Evolutionary conservation across 371 early-diverging fungal species (phyloP), one percentile per base, ranked within the genome.

Genomic region (Lichtheimia corymbifera): DNA sequence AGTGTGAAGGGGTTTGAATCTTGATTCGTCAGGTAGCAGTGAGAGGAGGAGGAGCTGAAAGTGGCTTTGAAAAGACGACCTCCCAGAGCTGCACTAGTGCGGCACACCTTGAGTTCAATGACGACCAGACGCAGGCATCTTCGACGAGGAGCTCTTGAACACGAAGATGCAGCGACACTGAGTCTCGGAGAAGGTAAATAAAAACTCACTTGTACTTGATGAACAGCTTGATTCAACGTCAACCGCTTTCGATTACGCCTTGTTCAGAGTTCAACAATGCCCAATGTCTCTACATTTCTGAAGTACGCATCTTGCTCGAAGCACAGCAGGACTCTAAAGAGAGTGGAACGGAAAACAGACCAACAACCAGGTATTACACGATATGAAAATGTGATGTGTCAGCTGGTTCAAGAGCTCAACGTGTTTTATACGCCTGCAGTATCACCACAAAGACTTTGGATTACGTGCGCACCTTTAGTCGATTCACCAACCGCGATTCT

Each of bases 281-380:
- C 24, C 91, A 91, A 68, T 93, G 93, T 68, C 78, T 95, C n/a
- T 84, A 92, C 56, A 88, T 93, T 40, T 91, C 94, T 43, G 93
- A 95, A 68, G 93, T 93, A 58, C 78, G 84, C 58, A 88, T 93
- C 49, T 79, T 95, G 40, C 68, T 95, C 52, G 91, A 92, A 58
- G 91, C 86, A 7, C 85, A 88, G 65, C 82, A 68, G 20, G 77
- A 76, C 35, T 67, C 72, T 1, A 80, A 80, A 47, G 70, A 70
- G 14, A 60, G 62, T 15, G 71, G 66, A 17, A 65, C 60, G 18
- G 72, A 68, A 17, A 75, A 67, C 35, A 64, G 77, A 61, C 74
- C 70, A 13, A 70, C 66, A 17, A 75, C 77, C 42, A 75, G 70
- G 80, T 80, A 75, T 28, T 2, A 4, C 1, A 28, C 28, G 5